A percentile compares a stretch with the other conserved stretches of the same genome.
These are phyloP conservation scores for Ophiocytium majus DNA, from an alignment of 352 stramenopile genomes.

Conservation along the genomic window DNA sequence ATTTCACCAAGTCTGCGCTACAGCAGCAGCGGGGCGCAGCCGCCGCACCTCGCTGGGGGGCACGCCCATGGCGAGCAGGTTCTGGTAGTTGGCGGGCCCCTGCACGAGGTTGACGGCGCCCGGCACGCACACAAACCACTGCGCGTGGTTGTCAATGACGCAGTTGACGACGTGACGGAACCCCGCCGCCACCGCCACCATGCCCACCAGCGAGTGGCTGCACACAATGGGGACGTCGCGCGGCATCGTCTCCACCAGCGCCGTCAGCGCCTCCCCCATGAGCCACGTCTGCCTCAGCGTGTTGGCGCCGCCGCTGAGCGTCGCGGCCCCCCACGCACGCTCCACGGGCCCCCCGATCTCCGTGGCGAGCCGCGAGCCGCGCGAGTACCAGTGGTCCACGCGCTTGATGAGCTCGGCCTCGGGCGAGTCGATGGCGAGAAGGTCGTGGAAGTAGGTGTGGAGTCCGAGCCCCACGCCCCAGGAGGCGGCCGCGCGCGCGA, in stretches of 20 bases:
- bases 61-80: conserved; percentile 66
- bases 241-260: conserved; percentile 64
- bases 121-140: conserved; percentile 72
- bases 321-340: conserved; percentile 65
- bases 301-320: conserved; percentile 65
- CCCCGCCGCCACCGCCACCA: conserved; percentile 63
- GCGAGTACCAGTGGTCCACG: conserved; percentile 68
- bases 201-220: conserved; percentile 67
- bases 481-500: conserved; percentile 67
- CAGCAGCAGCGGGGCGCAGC: too few relatives aligned
- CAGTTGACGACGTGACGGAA: conserved; percentile 71
- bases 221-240: conserved; percentile 69
- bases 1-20: too few relatives aligned
- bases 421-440: conserved; percentile 70
- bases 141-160: conserved; percentile 73
- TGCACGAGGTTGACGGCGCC: conserved; percentile 68
- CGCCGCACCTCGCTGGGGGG: conserved; percentile 43
- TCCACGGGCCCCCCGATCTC: conserved; percentile 67
- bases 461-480: conserved; percentile 62
- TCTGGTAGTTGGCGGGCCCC: conserved; percentile 69
- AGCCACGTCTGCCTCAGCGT: conserved; percentile 64
- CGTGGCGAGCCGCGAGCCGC: conserved; percentile 66
- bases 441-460: conserved; percentile 70
- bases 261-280: conserved; percentile 65
- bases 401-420: conserved; percentile 69